Evolutionary conservation across 1,284 basidiomycete species (phyloP).

Genomic region (Malassezia globosa): DNA sequence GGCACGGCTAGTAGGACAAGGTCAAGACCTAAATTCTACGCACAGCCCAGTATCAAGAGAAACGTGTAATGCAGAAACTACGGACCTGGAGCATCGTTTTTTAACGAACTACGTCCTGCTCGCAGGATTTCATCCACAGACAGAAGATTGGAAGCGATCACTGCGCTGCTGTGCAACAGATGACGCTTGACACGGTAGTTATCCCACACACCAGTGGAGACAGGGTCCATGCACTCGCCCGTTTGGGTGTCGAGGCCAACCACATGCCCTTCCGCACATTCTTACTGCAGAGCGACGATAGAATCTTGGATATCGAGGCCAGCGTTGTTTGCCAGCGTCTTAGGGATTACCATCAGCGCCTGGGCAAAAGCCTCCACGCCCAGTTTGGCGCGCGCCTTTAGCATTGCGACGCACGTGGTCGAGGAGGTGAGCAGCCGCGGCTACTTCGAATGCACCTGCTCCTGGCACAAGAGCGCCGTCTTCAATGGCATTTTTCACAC

Average conservation of each 20-base stretch:
- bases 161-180: constrained; percentile 91
- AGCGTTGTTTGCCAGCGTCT: constrained; percentile 89
- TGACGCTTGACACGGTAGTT: constrained; percentile 98
- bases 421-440: constrained; percentile 70
- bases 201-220: constrained; percentile 92
- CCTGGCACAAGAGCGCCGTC: constrained; percentile 81
- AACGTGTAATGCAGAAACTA: not conserved
- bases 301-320: constrained; percentile 96
- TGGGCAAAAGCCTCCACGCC: constrained; percentile 96
- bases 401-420: constrained; percentile 67
- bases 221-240: constrained; percentile 92
- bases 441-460: constrained; percentile 91
- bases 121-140: constrained; percentile 91
- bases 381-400: constrained; percentile 92
- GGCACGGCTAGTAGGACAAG: too few relatives aligned
- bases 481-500: constrained; percentile 93
- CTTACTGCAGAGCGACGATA: constrained; percentile 82
- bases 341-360: constrained; percentile 84
- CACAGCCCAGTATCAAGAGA: not conserved
- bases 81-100: constrained; percentile 27
- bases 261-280: constrained; percentile 62
- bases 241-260: constrained; percentile 86
- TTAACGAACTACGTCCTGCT: constrained; percentile 55
- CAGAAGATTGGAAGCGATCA: constrained; percentile 89
- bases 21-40: not conserved